A percentile compares a stretch with the other conserved stretches of the same genome.
Conservation (phyloP, 371 early-diverging fungal genomes). For the Dichotomocladium elegans region DNA sequence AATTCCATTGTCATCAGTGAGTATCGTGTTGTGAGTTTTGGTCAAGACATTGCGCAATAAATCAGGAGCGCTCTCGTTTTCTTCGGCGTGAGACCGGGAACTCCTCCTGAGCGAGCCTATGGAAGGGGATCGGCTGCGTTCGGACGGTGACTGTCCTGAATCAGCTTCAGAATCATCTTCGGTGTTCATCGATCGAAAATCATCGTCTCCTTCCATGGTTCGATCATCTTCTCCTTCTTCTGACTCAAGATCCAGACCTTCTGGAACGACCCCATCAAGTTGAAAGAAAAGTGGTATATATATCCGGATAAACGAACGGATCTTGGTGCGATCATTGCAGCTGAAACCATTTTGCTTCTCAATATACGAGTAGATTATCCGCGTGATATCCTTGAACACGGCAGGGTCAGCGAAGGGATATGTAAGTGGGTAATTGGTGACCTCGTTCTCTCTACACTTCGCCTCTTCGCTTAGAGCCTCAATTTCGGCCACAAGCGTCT, state of each 20-base stretch:
- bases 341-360: slow-evolving; percentile 54
- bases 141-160: not conserved
- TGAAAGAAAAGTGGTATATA: slow-evolving; percentile 77
- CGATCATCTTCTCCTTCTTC: slow-evolving; percentile 30
- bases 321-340: slow-evolving; percentile 62
- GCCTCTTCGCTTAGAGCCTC: slow-evolving; percentile 45
- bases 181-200: slow-evolving; percentile 29
- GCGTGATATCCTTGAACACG: slow-evolving; percentile 65
- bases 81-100: slow-evolving; percentile 26
- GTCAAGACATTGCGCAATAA: slow-evolving; percentile 39
- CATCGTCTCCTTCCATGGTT: slow-evolving; percentile 32
- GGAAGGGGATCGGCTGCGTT: slow-evolving; percentile 26
- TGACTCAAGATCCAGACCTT: slow-evolving; percentile 19
- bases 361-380: slow-evolving; percentile 52
- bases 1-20: slow-evolving; percentile 9
- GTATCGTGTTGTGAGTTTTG: slow-evolving; percentile 14
- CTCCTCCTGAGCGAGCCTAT: slow-evolving; percentile 12
- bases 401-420: slow-evolving; percentile 58
- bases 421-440: slow-evolving; percentile 56
- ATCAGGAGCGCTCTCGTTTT: slow-evolving; percentile 36
- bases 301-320: slow-evolving; percentile 70
- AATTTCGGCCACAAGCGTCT: slow-evolving; percentile 80
- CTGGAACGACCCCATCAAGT: slow-evolving; percentile 39
- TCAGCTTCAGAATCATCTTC: slow-evolving; percentile 33
- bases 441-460: slow-evolving; percentile 14